phyloP scores from a whole-genome alignment of 805 yeast genomes.

The Pichia deserticola region DNA sequence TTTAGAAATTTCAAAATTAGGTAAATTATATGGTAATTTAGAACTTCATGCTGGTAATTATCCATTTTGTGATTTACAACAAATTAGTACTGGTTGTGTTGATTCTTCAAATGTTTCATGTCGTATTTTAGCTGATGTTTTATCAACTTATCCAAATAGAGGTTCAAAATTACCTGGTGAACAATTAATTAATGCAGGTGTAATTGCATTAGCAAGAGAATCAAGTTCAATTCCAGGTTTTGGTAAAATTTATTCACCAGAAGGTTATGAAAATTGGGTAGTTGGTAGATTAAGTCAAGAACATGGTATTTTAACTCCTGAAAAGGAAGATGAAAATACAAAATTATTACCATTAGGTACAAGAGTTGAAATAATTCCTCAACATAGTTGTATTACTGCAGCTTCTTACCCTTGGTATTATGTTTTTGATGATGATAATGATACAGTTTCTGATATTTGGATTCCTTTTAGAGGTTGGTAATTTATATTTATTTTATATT shows the following conservation, averaged over 20 bases:
- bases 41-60: conserved; percentile 83
- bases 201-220: conserved; percentile 61
- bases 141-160: conserved; percentile 52
- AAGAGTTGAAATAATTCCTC: conserved; percentile 51
- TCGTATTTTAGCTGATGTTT: conserved; percentile 49
- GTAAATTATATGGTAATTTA: conserved; percentile 32
- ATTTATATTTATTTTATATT: not conserved
- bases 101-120: conserved; percentile 39
- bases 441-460: conserved; percentile 22
- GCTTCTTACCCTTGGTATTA: conserved; percentile 52
- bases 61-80: conserved; percentile 67
- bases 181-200: conserved; percentile 65
- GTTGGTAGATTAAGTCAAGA: conserved; percentile 68
- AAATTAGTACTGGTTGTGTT: conserved; percentile 61
- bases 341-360: conserved; percentile 47
- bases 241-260: conserved; percentile 36
- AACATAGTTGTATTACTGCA: conserved; percentile 69
- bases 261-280: conserved; percentile 46
- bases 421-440: conserved; percentile 41
- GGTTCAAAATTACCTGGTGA: conserved; percentile 49
- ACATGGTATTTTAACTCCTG: conserved; percentile 64
- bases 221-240: conserved; percentile 51
- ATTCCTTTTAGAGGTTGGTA: conserved; percentile 20
- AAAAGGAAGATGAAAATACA: conserved; percentile 20
- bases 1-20: conserved; percentile 6